Evolutionary conservation across 306 rosid species (phyloP).

Genomic region (Cicer yamashitae): DNA sequence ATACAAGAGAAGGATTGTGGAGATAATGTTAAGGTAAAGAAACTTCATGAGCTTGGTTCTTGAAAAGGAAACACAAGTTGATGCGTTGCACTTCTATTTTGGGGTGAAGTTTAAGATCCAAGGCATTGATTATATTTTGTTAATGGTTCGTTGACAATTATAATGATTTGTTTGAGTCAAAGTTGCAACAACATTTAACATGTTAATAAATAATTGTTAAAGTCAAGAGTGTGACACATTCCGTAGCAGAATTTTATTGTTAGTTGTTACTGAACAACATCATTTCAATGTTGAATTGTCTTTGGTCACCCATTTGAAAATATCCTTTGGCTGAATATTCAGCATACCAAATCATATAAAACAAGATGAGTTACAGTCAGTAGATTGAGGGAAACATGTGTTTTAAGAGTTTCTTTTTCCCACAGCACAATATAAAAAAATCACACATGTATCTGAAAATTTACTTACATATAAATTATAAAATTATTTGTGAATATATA

Average conservation of each 20-base stretch:
- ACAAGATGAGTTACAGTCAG: no score
- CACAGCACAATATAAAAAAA: no score
- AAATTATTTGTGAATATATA: no score
- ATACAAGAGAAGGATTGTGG: conserved; percentile 24
- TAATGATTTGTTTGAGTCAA: conserved; percentile 6
- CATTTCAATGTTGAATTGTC: not conserved
- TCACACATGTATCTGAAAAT: no score
- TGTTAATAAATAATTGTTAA: not conserved
- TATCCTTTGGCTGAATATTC: conserved; percentile 15
- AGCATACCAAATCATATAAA: not conserved
- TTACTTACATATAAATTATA: no score
- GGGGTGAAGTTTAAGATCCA: not conserved
- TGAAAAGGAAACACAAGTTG: not conserved
- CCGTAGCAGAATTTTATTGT: not conserved
- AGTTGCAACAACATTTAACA: not conserved
- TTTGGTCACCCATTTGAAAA: conserved; percentile 11
- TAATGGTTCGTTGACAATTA: not conserved
- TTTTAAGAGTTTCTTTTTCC: no score
- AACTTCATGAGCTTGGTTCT: conserved; percentile 42
- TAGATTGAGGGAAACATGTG: no score
- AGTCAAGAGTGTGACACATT: conserved; percentile 8
- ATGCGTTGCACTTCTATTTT: not conserved
- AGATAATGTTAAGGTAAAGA: conserved; percentile 28
- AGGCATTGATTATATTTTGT: not conserved
- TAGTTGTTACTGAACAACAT: not conserved